phyloP scores from a whole-genome alignment of 495 filamentous ascomycete species.

The Podospora pseudopauciseta region DNA sequence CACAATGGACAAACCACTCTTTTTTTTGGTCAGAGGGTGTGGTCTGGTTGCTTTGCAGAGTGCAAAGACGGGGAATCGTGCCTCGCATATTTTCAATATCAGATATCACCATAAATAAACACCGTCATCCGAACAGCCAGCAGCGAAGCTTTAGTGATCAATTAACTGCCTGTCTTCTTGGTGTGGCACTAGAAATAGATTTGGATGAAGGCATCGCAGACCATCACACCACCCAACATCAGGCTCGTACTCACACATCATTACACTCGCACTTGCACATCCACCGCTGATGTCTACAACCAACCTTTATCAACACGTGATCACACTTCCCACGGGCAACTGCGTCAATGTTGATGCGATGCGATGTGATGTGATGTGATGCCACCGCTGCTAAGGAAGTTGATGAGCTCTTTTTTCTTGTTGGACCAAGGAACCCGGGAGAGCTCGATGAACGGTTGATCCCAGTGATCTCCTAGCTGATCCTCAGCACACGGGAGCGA shows the following conservation, averaged over 20 bases:
- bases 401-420: background rate
- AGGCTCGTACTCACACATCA: background rate
- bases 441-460: constrained; percentile 6
- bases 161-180: background rate
- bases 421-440: constrained; percentile 6
- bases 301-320: background rate
- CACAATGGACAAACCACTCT: background rate
- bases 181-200: background rate
- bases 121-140: background rate
- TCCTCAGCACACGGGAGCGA: background rate
- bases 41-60: constrained; percentile 6
- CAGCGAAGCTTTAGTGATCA: background rate
- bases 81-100: background rate
- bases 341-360: background rate
- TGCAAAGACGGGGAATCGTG: background rate
- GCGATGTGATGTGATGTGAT: background rate
- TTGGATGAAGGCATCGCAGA: background rate
- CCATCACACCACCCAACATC: background rate
- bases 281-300: background rate
- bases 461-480: background rate
- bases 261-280: background rate
- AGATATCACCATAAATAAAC: background rate
- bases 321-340: background rate
- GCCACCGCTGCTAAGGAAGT: background rate
- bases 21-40: background rate